Evolutionary conservation across 371 early-diverging fungal species (phyloP), one percentile per base, ranked within the genome.

Genomic region (Nosema muscidifuracis): DNA sequence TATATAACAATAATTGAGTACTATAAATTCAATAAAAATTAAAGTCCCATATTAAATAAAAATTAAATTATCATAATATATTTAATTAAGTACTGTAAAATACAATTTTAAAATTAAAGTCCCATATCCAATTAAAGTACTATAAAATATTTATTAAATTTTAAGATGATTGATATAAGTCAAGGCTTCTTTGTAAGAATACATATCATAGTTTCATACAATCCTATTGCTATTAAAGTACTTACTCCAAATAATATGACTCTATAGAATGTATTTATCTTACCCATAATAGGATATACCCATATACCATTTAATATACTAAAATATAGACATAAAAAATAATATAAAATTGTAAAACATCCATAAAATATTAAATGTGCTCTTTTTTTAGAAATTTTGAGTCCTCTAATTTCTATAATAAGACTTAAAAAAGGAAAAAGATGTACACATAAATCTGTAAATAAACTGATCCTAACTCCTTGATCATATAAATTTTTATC

Each of bases 221-320:
- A 9, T 7, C 22, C 22, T 7, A 67, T 20, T 9, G 51, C 56
- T 0, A 67, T 1, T 15, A 67, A 2, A 12, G 38, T 43, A 0
- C 43, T 43, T 15, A 22, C 7, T 10, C n/a, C 2, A 30, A 40
- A 43, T 43, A 67, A 44, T 34, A 24, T 20, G 0, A 55, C 18
- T 13, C 67, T 31, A 42, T 56, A 40, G 12, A 28, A 18, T 24
- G 42, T 22, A 28, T 22, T 16, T 30, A 67, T 26, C 16, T 55
- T 42, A 15, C 67, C 67, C 26, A 67, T 15, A n/a, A 67, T 40
- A 2, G 67, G 67, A 42, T 67, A 67, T 0, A 67, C 42, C 67
- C 67, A 67, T 42, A 15, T 43, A 31, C 36, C 18, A 44, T 67
- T 67, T 36, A 55, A 28, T 9, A 24, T 55, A 20, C 44, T 43